Base-by-base conservation (phyloP, 2,329 filamentous ascomycete genomes). In the Cytospora piceae region DNA sequence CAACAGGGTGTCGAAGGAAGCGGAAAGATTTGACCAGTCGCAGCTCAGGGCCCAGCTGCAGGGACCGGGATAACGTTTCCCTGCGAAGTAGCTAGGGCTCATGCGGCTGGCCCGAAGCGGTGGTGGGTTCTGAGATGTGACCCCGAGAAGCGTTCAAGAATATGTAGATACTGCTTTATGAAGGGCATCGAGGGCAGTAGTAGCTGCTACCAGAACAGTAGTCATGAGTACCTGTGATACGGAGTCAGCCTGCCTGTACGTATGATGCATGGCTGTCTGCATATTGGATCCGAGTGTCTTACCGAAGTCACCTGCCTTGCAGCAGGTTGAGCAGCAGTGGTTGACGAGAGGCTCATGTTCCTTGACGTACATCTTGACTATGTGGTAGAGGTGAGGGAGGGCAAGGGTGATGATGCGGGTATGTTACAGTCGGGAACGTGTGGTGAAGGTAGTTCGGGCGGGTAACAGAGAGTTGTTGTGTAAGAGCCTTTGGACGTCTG, bases 321-420 rank as follows among this genome's bases (percentile, higher is more conserved):
- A 84, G 75, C 82, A 84, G 70, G 79, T 82, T 31, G 78, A 78
- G 77, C 82, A 84, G 80, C 82, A 84, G 70, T 78, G 72, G 75
- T 81, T 77, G 75, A 83, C 78, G 64, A 82, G 80, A 64, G 77
- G 77, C 68, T 79, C 73, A 69, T 75, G 73, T 63, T 80, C 79
- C 71, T 78, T 76, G 74, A 77, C 72, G 71, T 76, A 75, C 81
- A 83, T 83, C 4, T 59, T 67, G 51, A 24, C 17, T 20, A 2
- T 29, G 34, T 37, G 34, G 37, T 8, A 55, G 20, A n/a, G 29
- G 34, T 22, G 7, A 14, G 22, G 17, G 39, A 32, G 32, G 37
- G 37, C 7, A 31, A 29, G 17, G 27, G 42, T 14, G 32, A 34
- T 12, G 32, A n/a, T 46, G 4, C 17, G 32, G 15, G 31, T 17